These are phyloP conservation scores for Blastocystis sp. DNA, from an alignment of 352 stramenopile genomes.

Conservation along the genomic window DNA sequence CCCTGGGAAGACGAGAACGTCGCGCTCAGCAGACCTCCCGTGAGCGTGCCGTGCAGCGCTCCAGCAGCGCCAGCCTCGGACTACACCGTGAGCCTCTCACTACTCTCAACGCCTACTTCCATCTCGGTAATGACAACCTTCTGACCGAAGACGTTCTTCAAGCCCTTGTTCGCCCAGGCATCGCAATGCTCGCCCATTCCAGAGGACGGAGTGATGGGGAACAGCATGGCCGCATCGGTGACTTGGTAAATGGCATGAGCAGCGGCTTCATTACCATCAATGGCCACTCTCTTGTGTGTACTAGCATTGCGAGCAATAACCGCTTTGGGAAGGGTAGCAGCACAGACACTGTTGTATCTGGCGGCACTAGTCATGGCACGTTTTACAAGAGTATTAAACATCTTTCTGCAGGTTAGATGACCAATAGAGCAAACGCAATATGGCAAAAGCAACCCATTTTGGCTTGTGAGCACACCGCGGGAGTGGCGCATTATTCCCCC, in stretches of 20 bases:
- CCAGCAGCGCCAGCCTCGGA: constrained; percentile 74
- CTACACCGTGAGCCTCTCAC: constrained; percentile 8
- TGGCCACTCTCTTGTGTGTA: constrained; percentile 49
- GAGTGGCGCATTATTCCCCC: neutral
- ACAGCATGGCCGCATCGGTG: constrained; percentile 71
- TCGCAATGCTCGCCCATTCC: constrained; percentile 77
- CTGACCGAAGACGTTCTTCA: constrained; percentile 76
- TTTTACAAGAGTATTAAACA: constrained; percentile 55
- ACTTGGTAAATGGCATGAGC: constrained; percentile 40
- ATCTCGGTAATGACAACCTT: constrained; percentile 76
- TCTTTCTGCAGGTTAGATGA: neutral
- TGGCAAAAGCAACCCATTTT: constrained; percentile 24
- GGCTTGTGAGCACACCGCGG: constrained; percentile 66
- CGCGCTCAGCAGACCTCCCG: constrained; percentile 74
- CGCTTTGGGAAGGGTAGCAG: neutral
- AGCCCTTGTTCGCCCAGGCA: constrained; percentile 73
- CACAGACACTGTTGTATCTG: neutral
- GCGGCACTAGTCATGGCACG: constrained; percentile 23
- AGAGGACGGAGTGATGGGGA: constrained; percentile 75
- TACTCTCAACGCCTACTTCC: constrained; percentile 70
- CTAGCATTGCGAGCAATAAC: constrained; percentile 39
- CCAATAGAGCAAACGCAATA: too few relatives aligned
- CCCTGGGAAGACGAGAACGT: constrained; percentile 78
- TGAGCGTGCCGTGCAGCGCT: constrained; percentile 76
- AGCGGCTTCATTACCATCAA: constrained; percentile 68